Evolutionary conservation across 495 filamentous ascomycete genomes (phyloP).

Genomic region (Usnea hakonensis): DNA sequence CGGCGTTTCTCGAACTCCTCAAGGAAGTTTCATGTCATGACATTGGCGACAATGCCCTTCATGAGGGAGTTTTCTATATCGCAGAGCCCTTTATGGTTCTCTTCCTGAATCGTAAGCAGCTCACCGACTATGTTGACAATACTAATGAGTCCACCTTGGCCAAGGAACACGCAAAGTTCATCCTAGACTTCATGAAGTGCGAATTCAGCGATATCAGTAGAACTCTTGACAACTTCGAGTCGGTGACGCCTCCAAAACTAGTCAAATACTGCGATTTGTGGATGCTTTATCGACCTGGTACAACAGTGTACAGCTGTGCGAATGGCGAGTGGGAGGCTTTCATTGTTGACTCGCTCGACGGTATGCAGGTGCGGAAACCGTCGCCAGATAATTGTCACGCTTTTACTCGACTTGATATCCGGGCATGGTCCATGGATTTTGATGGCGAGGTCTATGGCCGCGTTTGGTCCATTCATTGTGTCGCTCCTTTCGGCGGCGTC

Average conservation of each 20-base stretch:
- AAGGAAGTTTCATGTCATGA: neutral
- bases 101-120: slow-evolving; percentile 19
- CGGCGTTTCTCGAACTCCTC: slow-evolving; percentile 11
- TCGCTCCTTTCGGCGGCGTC: slow-evolving; percentile 50
- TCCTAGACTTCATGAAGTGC: slow-evolving; percentile 15
- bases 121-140: slow-evolving; percentile 1
- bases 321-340: slow-evolving; percentile 25
- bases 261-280: slow-evolving; percentile 18
- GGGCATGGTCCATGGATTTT: slow-evolving; percentile 45
- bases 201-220: slow-evolving; percentile 12
- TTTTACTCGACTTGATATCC: slow-evolving; percentile 18
- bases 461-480: slow-evolving; percentile 34
- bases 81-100: slow-evolving; percentile 20
- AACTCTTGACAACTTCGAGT: slow-evolving; percentile 17
- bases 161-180: slow-evolving; percentile 15
- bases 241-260: slow-evolving; percentile 9
- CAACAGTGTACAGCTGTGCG: slow-evolving; percentile 14
- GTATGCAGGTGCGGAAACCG: slow-evolving; percentile 11
- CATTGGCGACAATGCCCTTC: slow-evolving; percentile 2
- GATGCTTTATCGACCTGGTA: slow-evolving; percentile 23
- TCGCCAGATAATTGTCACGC: neutral
- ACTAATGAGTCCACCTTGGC: neutral
- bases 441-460: slow-evolving; percentile 55
- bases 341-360: slow-evolving; percentile 20
- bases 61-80: slow-evolving; percentile 11